phyloP scores from a whole-genome alignment of 495 filamentous ascomycete genomes.

The Hypoxylon cercidicola region DNA sequence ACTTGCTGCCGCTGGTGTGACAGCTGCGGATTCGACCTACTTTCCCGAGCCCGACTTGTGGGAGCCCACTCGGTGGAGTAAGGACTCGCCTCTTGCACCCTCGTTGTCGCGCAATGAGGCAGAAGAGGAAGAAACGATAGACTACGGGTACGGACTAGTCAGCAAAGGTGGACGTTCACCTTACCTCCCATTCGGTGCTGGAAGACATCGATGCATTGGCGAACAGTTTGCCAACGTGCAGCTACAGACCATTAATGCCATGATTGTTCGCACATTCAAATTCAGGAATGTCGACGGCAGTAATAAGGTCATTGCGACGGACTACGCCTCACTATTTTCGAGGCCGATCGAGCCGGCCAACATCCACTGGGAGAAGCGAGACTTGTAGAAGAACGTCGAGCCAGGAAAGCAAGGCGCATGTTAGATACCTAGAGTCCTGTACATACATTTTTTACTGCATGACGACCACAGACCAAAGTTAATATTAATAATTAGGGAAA shows the following conservation, averaged over 20 bases:
- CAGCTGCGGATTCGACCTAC: conserved; percentile 71
- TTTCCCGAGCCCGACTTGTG: conserved; percentile 84
- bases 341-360: conserved; percentile 71
- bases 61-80: conserved; percentile 91
- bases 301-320: conserved; percentile 77
- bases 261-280: conserved; percentile 78
- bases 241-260: conserved; percentile 84
- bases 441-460: conserved; percentile 32
- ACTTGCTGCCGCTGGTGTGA: conserved; percentile 84
- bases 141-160: conserved; percentile 94
- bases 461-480: conserved; percentile 33
- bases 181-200: conserved; percentile 95
- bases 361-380: conserved; percentile 72
- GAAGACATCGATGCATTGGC: conserved; percentile 93
- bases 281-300: conserved; percentile 76
- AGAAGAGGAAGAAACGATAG: conserved; percentile 79
- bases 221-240: conserved; percentile 98
- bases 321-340: conserved; percentile 78
- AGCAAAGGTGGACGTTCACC: conserved; percentile 87
- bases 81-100: conserved; percentile 55
- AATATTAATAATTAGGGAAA: conserved; percentile 33
- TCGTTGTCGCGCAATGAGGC: conserved; percentile 58
- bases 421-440: conserved; percentile 33
- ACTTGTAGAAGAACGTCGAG: conserved; percentile 22
- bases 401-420: conserved; percentile 6